Base-by-base conservation (phyloP, 2,329 filamentous ascomycete species). In the Cryphonectria nitschkei region DNA sequence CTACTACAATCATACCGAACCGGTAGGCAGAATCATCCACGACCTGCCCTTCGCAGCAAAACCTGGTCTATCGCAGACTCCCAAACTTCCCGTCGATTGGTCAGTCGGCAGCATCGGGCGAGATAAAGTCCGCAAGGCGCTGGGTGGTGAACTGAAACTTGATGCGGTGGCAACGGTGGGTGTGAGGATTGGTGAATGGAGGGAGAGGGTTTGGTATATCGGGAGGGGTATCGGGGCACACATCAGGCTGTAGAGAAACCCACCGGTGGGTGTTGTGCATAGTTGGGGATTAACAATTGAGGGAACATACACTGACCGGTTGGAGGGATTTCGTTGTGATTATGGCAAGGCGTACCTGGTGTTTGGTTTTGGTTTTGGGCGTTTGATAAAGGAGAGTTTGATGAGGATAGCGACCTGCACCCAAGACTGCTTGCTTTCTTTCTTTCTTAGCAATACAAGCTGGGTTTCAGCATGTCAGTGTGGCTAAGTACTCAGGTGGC, bases 41-140 rank as follows among this genome's bases (percentile, higher is more conserved):
- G 85, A 91, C 54, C 78, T 89, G 22, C 89, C 93, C 0, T 95
- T 98, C 76, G 87, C 89, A 2, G 92, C 94, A 1, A 90, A 91
- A 0, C 94, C 95, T 0, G 93, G 94, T 0, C 79, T 88, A 0
- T 92, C 90, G 1, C 82, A 87, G 69, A 93, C 92, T 0, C 95
- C 95, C 0, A 87, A 87, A 70, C 79, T 99, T 58, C 95, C 95
- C 0, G 95, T 98, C 0, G 86, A 92, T 56, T 95, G 95, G 92
- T 90, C 89, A 46, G 78, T 94, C 26, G 90, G 89, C 19, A 90
- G 90, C 19, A 89, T 97, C 14, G 96, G 95, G 2, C 67, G 61
- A 37, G 93, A 94, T 56, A 93, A 93, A 67, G 85, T 98, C 19
- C 88, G 85, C 75, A 89, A 90, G 75, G 95, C 95, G 14, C 80